Percentiles rank a stretch among this genome's conserved stretches.
Conservation (phyloP, 345 rosid species). For the Lagerstroemia speciosa region DNA sequence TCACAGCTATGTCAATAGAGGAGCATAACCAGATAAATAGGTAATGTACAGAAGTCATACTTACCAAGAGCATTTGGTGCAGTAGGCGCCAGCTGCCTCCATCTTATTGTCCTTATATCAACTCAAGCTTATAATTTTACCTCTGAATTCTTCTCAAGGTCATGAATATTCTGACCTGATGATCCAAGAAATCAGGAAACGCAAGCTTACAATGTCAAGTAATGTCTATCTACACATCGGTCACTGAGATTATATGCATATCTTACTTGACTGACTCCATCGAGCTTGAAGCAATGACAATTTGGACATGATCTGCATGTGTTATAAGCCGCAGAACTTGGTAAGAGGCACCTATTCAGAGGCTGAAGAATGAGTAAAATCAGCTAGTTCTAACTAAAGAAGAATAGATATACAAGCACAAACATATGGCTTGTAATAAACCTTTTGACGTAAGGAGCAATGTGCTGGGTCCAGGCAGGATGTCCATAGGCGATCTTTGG, state of each 20-base stretch:
- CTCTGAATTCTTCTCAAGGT: slow-evolving; percentile 83
- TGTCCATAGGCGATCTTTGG: slow-evolving; percentile 78
- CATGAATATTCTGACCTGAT: slow-evolving; percentile 93
- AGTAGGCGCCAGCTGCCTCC: slow-evolving; percentile 98
- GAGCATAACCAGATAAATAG: neutral
- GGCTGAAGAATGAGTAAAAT: slow-evolving; percentile 46
- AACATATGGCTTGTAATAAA: slow-evolving; percentile 12
- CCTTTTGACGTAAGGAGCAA: slow-evolving; percentile 93
- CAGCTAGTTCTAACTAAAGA: slow-evolving; percentile 10
- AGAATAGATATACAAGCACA: neutral
- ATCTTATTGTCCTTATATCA: slow-evolving; percentile 80
- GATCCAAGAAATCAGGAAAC: slow-evolving; percentile 84
- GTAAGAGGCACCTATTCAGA: slow-evolving; percentile 82
- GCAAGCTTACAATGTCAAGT: slow-evolving; percentile 5
- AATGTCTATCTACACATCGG: slow-evolving; percentile 3
- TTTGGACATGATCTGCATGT: slow-evolving; percentile 86
- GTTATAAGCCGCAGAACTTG: slow-evolving; percentile 79
- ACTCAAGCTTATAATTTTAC: slow-evolving; percentile 72
- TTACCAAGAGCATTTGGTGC: slow-evolving; percentile 94
- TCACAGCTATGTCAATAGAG: neutral
- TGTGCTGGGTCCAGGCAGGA: slow-evolving; percentile 99
- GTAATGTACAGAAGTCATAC: neutral
- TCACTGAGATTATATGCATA: neutral
- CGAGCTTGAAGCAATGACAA: slow-evolving; percentile 94
- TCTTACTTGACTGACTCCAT: slow-evolving; percentile 60